These are phyloP conservation scores for Candida anglica DNA, from an alignment of 805 yeast genomes.

Conservation along the genomic window DNA sequence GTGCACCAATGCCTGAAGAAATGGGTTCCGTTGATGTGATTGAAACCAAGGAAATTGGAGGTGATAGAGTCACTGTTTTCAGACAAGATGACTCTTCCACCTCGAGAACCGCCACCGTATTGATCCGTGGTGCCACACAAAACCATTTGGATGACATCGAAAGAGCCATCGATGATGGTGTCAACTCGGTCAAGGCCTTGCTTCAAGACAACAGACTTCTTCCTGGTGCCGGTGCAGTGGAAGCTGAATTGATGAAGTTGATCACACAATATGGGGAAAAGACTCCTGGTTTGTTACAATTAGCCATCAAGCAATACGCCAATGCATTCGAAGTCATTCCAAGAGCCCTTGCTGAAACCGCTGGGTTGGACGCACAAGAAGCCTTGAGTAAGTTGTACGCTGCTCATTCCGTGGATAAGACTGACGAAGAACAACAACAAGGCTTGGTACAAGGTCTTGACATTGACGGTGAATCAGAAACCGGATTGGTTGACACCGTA, in stretches of 20 bases:
- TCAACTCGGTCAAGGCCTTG: constrained; percentile 83
- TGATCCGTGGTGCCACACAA: constrained; percentile 94
- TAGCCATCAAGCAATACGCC: constrained; percentile 92
- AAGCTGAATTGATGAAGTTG: constrained; percentile 78
- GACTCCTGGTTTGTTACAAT: constrained; percentile 89
- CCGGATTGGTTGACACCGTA: constrained; percentile 68
- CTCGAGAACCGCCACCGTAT: constrained; percentile 79
- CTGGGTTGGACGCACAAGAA: constrained; percentile 88
- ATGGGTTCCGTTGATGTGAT: constrained; percentile 84
- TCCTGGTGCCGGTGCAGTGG: constrained; percentile 97
- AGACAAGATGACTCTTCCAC: constrained; percentile 68
- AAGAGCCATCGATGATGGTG: constrained; percentile 97
- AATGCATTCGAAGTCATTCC: constrained; percentile 94
- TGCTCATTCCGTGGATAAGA: constrained; percentile 52
- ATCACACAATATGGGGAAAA: constrained; percentile 84
- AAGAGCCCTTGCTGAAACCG: constrained; percentile 86
- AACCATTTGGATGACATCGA: constrained; percentile 91
- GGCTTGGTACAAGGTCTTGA: constrained; percentile 75
- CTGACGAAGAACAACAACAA: constrained; percentile 30
- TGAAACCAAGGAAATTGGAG: constrained; percentile 92
- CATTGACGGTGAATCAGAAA: constrained; percentile 52
- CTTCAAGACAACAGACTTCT: constrained; percentile 73
- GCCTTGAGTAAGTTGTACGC: constrained; percentile 87
- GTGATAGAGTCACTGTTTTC: constrained; percentile 93
- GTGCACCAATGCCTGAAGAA: constrained; percentile 94